Conservation (phyloP, 2,329 filamentous ascomycete species). For the Aureobasidium subglaciale region DNA sequence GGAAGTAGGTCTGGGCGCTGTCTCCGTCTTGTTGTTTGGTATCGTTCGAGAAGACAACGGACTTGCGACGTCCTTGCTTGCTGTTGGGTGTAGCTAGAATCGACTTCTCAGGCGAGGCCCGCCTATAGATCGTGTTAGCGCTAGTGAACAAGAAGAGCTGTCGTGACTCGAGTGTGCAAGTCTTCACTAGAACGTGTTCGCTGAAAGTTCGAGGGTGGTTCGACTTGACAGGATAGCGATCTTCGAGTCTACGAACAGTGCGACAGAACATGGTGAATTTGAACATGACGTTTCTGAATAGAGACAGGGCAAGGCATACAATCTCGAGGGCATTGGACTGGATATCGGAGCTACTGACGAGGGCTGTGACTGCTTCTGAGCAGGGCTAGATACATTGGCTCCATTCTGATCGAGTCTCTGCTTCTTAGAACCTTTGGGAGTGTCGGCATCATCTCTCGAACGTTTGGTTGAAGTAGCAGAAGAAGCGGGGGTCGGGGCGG, state of each 20-base stretch:
- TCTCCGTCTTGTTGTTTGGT: constrained; percentile 54
- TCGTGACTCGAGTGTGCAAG: not conserved
- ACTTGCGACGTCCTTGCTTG: constrained; percentile 40
- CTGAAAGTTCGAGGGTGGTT: not conserved
- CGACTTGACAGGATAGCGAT: not conserved
- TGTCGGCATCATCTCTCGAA: constrained; percentile 1
- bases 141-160: not conserved
- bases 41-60: constrained; percentile 58
- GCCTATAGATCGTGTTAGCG: not conserved
- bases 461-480: not conserved
- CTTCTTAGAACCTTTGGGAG: constrained; percentile 3
- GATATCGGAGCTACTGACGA: constrained; percentile 11
- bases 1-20: constrained; percentile 46
- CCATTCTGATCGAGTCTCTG: constrained; percentile 11
- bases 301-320: not conserved
- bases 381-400: constrained; percentile 4
- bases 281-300: no score
- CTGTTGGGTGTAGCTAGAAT: constrained; percentile 12
- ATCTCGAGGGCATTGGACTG: constrained; percentile 4
- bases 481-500: constrained; percentile 1
- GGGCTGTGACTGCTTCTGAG: not conserved
- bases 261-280: no score
- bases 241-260: no score
- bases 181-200: not conserved
- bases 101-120: constrained; percentile 10